Evolutionary conservation across 106 monocot species (phyloP).

Genomic region (Acorus gramineus): DNA sequence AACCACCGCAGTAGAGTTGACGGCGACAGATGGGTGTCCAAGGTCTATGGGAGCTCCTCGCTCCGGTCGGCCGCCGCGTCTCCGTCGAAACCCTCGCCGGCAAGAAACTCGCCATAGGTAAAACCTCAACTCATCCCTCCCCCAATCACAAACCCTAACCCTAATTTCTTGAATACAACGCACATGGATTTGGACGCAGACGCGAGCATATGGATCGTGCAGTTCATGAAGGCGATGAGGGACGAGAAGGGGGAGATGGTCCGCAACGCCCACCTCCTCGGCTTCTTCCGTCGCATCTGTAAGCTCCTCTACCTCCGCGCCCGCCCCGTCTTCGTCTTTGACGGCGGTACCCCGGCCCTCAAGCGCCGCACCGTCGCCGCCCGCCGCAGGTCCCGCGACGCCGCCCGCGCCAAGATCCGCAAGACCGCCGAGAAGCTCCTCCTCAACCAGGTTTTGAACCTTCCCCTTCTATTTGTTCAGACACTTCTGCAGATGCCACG

Average conservation of each 20-base stretch:
- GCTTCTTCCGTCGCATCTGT: constrained; percentile 94
- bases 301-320: constrained; percentile 95
- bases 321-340: constrained; percentile 93
- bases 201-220: constrained; percentile 99
- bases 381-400: constrained; percentile 70
- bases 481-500: neutral
- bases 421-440: constrained; percentile 98
- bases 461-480: neutral
- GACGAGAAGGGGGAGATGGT: constrained; percentile 96
- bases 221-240: constrained; percentile 99
- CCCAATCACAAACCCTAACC: neutral
- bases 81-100: constrained; percentile 99
- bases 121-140: neutral
- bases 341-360: constrained; percentile 86
- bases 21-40: constrained; percentile 76
- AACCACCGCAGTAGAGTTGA: too few species aligned
- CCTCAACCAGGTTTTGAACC: constrained; percentile 49
- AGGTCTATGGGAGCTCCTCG: constrained; percentile 86
- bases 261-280: constrained; percentile 79
- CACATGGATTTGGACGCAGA: constrained; percentile 23
- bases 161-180: neutral
- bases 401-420: constrained; percentile 81
- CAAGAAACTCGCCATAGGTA: constrained; percentile 79
- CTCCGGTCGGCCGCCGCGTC: constrained; percentile 94
- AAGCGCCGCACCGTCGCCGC: constrained; percentile 86